Conservation (phyloP, 2,329 filamentous ascomycete species). For the Pseudogymnoascus sp. region DNA sequence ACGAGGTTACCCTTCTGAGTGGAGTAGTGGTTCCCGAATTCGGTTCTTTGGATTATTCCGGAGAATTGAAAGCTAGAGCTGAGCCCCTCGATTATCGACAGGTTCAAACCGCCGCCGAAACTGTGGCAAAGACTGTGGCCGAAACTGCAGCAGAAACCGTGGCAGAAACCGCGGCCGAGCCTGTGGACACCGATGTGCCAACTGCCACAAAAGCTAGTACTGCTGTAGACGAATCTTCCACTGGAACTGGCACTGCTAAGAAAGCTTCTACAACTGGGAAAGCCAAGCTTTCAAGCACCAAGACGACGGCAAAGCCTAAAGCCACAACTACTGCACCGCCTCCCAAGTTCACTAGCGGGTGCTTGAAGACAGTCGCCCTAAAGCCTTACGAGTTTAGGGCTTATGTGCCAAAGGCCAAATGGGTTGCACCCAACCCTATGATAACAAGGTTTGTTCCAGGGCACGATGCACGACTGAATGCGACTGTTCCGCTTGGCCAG, state of each 20-base stretch:
- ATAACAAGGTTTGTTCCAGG: constrained; percentile 49
- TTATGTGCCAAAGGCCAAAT: constrained; percentile 45
- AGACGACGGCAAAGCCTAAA: background rate
- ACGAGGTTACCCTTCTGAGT: constrained; percentile 39
- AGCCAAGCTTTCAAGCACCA: background rate
- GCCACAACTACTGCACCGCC: background rate
- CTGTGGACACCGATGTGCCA: background rate
- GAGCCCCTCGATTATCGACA: background rate
- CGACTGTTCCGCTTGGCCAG: constrained; percentile 26
- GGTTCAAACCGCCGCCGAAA: background rate
- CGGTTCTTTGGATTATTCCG: background rate
- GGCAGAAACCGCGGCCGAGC: background rate
- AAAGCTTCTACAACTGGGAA: background rate
- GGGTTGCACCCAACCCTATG: constrained; percentile 43
- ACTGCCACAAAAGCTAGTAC: background rate
- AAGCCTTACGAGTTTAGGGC: constrained; percentile 47
- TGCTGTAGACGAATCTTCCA: background rate
- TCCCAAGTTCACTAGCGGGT: constrained; percentile 22
- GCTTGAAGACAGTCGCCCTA: constrained; percentile 41
- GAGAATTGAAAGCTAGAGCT: constrained; percentile 19
- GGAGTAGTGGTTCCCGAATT: background rate
- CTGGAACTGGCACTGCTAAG: background rate
- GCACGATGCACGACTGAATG: constrained; percentile 46
- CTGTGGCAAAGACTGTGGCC: background rate
- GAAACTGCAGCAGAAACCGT: background rate